phyloP scores from a whole-genome alignment of 2,329 filamentous ascomycete genomes.

The Aspergillus terreus region DNA sequence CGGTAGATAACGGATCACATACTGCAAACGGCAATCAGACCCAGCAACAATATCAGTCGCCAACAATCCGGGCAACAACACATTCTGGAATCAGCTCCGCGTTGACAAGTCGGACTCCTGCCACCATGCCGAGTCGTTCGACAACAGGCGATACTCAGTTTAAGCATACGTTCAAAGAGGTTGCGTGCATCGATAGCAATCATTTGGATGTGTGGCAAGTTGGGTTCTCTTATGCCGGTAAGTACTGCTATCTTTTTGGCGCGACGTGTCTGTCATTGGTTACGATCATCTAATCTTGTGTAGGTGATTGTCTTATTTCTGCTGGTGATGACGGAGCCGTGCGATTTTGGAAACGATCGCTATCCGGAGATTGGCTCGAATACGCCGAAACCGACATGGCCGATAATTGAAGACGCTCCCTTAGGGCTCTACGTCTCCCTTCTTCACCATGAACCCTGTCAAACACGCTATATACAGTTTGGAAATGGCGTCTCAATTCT shows the following conservation, averaged over 20 bases:
- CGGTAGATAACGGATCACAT: slow-evolving; percentile 24
- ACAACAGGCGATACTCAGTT: slow-evolving; percentile 36
- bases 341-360: slow-evolving; percentile 42
- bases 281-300: slow-evolving; percentile 3
- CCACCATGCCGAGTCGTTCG: slow-evolving; percentile 29
- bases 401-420: slow-evolving; percentile 21
- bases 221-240: slow-evolving; percentile 42
- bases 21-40: slow-evolving; percentile 23
- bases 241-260: slow-evolving; percentile 8
- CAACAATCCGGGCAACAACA: slow-evolving; percentile 28
- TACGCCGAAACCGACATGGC: slow-evolving; percentile 41
- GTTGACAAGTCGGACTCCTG: slow-evolving; percentile 33
- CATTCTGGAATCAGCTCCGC: slow-evolving; percentile 43
- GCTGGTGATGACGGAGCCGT: slow-evolving; percentile 41
- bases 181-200: slow-evolving; percentile 41
- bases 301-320: slow-evolving; percentile 42
- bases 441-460: not conserved
- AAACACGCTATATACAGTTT: not conserved
- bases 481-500: not conserved
- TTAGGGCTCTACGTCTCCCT: not conserved
- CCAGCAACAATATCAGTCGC: slow-evolving; percentile 24
- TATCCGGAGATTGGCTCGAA: slow-evolving; percentile 44
- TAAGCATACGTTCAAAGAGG: slow-evolving; percentile 39
- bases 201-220: slow-evolving; percentile 46
- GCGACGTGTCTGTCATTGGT: not conserved